Base-by-base conservation (phyloP, 495 filamentous ascomycete genomes). In the Aspergillus saccharolyticus region DNA sequence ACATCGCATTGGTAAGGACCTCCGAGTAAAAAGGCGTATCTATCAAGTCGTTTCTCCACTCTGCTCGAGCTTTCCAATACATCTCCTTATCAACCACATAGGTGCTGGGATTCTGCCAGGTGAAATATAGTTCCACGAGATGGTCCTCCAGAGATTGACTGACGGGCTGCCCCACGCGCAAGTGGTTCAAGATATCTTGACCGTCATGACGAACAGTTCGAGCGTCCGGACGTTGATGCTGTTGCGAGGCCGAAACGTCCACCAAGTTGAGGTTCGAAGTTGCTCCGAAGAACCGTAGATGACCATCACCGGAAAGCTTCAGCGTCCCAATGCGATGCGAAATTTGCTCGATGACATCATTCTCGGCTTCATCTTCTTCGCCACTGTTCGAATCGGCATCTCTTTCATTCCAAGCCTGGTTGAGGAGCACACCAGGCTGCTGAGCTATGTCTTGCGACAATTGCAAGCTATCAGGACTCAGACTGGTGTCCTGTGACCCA, bases 171-270 rank as follows among this genome's bases (percentile, higher is more conserved):
- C 74, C 72, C 18, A 81, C 66, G 1, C 76, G 72, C 42, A 75
- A 61, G 19, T 74, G 73, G 44, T 77, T 74, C 14, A 81, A 54
- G 49, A 75, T 72, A 55, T 74, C 73, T 48, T 75, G 72, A 12
- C 77, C 78, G 60, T 79, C 74, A 42, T 72, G 72, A 4, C 75
- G 72, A 18, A 79, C 70, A 1, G 74, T 74, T 0, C 75, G 69
- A 66, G 79, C 61, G 76, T 86, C 63, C 64, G 80, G 66, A 75
- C 80, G 59, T 64, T 82, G 69, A 48, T 76, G 63, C 70, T 76
- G 71, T 47, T 78, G 74, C 9, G 72, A 75, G 9, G 71, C 70
- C 20, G 70, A 73, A 1, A 76, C 75, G 57, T 78, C 75, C 9
- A 79, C 70, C 21, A 80, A 54, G 45, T 76, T 78, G 6, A 80